phyloP scores from a whole-genome alignment of 1,139 yeast genomes.

The Pichia kudriavzevii region DNA sequence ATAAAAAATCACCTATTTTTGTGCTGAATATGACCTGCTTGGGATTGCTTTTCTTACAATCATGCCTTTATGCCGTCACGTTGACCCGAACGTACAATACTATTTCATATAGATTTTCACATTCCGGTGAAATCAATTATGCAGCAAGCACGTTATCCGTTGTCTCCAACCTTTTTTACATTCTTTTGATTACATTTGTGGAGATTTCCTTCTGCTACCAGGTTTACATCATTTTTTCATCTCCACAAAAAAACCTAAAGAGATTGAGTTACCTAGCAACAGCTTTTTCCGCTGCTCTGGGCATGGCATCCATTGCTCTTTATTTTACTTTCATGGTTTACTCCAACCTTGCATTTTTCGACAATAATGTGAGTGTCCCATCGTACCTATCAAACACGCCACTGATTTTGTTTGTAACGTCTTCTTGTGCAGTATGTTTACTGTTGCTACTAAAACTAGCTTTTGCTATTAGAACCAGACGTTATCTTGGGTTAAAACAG shows the following conservation, averaged over 20 bases:
- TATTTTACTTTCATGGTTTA: conserved; percentile 42
- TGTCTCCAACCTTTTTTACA: conserved; percentile 54
- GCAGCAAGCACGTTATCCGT: conserved; percentile 38
- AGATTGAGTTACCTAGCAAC: conserved; percentile 36
- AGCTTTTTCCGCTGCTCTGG: conserved; percentile 35
- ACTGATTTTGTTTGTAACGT: conserved; percentile 56
- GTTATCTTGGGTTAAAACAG: conserved; percentile 69
- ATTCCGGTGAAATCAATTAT: conserved; percentile 32
- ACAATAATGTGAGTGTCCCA: conserved; percentile 19
- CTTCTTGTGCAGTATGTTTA: conserved; percentile 55
- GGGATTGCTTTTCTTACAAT: conserved; percentile 46
- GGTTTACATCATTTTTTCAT: conserved; percentile 55
- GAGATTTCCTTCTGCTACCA: conserved; percentile 66
- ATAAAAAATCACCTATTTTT: conserved; percentile 59
- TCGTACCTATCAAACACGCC: conserved; percentile 39
- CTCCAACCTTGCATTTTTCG: conserved; percentile 31
- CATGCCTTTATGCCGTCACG: conserved; percentile 49
- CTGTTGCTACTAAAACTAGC: conserved; percentile 55
- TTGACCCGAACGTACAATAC: conserved; percentile 46
- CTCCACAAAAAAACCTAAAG: conserved; percentile 35
- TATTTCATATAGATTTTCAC: conserved; percentile 45
- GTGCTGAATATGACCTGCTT: conserved; percentile 58
- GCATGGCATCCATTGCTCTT: conserved; percentile 44
- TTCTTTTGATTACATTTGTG: conserved; percentile 50
- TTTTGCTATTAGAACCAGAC: conserved; percentile 62